Base-by-base conservation (phyloP, 176 grass and related monocot species). In the Eleusine coracana region DNA sequence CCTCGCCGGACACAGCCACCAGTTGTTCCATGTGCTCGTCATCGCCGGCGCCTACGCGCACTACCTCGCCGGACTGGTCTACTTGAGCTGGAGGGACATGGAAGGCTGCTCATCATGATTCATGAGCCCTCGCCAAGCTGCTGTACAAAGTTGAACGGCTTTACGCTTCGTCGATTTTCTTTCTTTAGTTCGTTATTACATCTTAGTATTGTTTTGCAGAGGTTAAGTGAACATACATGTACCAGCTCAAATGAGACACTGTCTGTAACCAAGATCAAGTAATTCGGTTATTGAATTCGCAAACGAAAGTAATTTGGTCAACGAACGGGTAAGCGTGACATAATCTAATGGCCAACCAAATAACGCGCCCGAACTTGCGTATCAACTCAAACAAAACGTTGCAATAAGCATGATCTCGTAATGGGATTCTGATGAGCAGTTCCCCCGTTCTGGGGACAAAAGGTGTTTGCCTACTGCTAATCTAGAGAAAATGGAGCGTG, bases 11-110 rank as follows among this genome's bases (percentile, higher is more conserved):
- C 93, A 95, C 48, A 95, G 93, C 88, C 90, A 95, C 78, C 90
- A 95, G 75, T 70, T 95, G 75, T 95, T 92, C 80, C 93, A 95
- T 62, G 77, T 87, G 25, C 87, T 95, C 37, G 93, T 95, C 58
- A 83, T 95, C 62, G 90, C 93, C 29, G 93, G 93, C 31, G 90
- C 90, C 5, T 95, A 92, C 75, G 65, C 88, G 55, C 93, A 95
- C 83, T 92, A 95, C 79, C 82, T 86, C 15, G 87, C 90, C 21
- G 90, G 90, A 10, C 56, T 92, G 0, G 90, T 95, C 17, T 95
- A 95, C 74, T 68, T 95, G 18, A 83, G 82, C 36, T 95, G 93
- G 93, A 92, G 93, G 74, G 93, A 92, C 83, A 52, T 88, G 44
- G 90, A 95, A 50, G 63, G 67, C 28, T 95, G 93, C 77, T 92